These are phyloP conservation scores for Liquidambar formosana DNA, from an alignment of 164 flowering plant genomes.

Conservation along the genomic window DNA sequence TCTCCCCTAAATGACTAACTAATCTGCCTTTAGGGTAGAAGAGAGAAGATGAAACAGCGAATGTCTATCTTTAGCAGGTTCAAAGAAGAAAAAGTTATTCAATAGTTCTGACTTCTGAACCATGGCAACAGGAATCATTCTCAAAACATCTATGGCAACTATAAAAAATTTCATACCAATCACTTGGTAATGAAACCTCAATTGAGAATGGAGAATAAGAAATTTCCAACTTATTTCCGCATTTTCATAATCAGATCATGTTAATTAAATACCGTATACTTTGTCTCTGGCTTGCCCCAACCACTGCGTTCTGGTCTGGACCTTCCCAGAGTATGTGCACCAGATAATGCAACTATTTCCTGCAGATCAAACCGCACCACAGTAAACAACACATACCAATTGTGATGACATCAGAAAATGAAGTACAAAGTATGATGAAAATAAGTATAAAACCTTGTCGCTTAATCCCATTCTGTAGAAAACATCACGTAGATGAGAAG, in stretches of 20 bases:
- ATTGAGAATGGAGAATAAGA: neutral
- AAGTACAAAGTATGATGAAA: neutral
- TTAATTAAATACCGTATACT: constrained; percentile 73
- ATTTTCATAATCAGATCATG: neutral
- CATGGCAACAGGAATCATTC: neutral
- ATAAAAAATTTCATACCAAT: neutral
- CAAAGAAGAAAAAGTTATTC: neutral
- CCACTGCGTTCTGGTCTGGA: constrained; percentile 99
- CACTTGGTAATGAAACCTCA: neutral
- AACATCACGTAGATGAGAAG: constrained; percentile 83
- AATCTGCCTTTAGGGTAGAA: neutral
- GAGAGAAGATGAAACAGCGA: neutral
- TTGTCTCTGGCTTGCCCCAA: constrained; percentile 97
- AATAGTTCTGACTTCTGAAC: neutral
- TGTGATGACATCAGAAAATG: neutral
- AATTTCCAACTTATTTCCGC: no score
- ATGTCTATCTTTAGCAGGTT: neutral
- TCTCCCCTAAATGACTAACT: neutral
- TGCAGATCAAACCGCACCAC: constrained; percentile 25
- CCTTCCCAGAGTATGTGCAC: constrained; percentile 97
- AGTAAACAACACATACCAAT: constrained; percentile 1
- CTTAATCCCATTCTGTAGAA: constrained; percentile 94
- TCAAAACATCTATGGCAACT: neutral
- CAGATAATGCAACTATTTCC: constrained; percentile 99
- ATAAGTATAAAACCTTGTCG: constrained; percentile 84